Evolutionary conservation across 441 rosid genomes (phyloP).

Genomic region (Isatis lusitanica): DNA sequence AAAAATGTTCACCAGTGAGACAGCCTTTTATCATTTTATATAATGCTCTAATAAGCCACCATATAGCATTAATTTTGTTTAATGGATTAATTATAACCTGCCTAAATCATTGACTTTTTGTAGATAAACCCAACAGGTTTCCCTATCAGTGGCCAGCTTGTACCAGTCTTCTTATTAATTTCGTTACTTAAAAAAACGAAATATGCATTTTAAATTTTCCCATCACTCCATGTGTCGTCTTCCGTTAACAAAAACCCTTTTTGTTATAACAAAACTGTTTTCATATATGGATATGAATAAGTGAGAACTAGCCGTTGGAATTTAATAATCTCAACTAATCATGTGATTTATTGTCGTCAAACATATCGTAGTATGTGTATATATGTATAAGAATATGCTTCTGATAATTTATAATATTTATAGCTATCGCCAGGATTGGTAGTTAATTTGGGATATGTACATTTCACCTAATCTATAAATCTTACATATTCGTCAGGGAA

Average conservation of each 20-base stretch:
- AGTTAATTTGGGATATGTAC: conserved; percentile 26
- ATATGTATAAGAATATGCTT: conserved; percentile 4
- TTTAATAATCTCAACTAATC: conserved; percentile 23
- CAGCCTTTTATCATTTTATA: conserved; percentile 30
- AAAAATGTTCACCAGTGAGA: conserved; percentile 23
- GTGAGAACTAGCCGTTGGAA: conserved; percentile 30
- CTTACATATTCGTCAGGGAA: neutral
- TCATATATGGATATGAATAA: conserved; percentile 6
- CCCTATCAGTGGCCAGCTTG: conserved; percentile 35
- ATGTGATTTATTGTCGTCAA: conserved; percentile 22
- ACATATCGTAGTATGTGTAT: neutral
- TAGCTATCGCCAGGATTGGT: conserved; percentile 9
- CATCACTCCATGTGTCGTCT: conserved; percentile 21
- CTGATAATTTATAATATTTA: neutral
- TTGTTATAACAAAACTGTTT: conserved; percentile 5
- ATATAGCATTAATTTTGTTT: neutral
- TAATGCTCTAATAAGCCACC: conserved; percentile 18
- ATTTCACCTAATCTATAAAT: conserved; percentile 25
- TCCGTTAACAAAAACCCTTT: neutral
- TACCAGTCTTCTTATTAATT: conserved; percentile 18
- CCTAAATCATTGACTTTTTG: conserved; percentile 33
- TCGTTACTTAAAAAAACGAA: neutral
- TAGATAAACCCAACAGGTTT: conserved; percentile 22
- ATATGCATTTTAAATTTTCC: neutral
- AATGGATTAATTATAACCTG: conserved; percentile 5